Percentiles rank a stretch among this genome's conserved stretches.
phyloP scores from a whole-genome alignment of 2,329 filamentous ascomycete genomes.

The Alternaria gaisen region DNA sequence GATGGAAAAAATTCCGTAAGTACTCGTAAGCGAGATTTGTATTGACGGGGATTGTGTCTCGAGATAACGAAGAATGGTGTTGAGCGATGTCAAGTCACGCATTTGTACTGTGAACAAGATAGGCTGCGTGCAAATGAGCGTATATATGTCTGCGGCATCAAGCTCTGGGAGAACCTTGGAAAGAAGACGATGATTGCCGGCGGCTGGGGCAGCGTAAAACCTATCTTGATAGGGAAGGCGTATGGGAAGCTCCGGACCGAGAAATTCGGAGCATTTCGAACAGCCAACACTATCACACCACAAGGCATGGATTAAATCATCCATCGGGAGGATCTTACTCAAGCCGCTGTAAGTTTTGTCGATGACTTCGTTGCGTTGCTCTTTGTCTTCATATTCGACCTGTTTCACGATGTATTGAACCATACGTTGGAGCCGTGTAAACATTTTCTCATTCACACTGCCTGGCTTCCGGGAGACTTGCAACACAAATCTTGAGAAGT shows the following conservation, averaged over 20 bases:
- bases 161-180: not conserved
- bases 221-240: not conserved
- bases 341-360: not conserved
- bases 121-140: rapidly evolving
- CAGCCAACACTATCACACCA: not conserved
- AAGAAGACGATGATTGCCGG: not conserved
- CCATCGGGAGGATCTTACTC: not conserved
- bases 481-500: not conserved
- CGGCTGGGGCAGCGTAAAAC: not conserved
- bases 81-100: not conserved
- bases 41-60: rapidly evolving
- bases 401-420: not conserved
- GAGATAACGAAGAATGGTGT: not conserved
- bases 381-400: not conserved
- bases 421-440: not conserved
- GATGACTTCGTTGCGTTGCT: not conserved
- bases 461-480: not conserved
- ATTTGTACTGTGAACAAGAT: not conserved
- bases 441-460: not conserved
- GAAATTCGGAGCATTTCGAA: not conserved
- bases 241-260: not conserved
- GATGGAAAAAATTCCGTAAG: not conserved
- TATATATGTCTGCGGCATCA: rapidly evolving
- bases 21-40: not conserved
- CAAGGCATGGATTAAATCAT: not conserved